Base-by-base conservation (phyloP, 306 rosid species). In the Fragaria ananassa region DNA sequence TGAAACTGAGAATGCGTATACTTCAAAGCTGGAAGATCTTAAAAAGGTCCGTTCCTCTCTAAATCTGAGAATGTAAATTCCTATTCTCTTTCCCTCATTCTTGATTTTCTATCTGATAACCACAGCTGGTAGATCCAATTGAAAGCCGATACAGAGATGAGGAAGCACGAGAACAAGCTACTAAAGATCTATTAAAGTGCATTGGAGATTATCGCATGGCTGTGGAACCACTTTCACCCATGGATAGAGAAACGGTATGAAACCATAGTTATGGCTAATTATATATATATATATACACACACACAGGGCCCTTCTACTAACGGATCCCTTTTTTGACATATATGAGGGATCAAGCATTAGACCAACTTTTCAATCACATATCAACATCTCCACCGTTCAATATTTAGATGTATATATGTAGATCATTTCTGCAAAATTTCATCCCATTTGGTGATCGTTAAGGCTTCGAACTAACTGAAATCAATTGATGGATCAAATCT, bases 71-170 rank as follows among this genome's bases (percentile, higher is more conserved):
- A 41, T 42, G 54, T 76, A 68, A 69, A 72, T 53, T 61, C 81
- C 56, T 54, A 56, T 49, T 47, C 45, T 81, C 80, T n/a, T 74
- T 72, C 45, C 81, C 76, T 64, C 67, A 25, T 46, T 66, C 60
- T 71, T 66, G 58, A 70, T 53, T 37, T 82, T 80, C 77, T 75
- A 27, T 71, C 57, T 41, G 29, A 58, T 47, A 31, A 47, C 49
- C 78, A 41, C 72, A 93, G 98, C 81, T 88, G 82, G 90, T 88
- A 79, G 89, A 81, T 81, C 98, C 97, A 75, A 79, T 91, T 41
- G 95, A 91, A 78, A 85, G 71, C 76, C 88, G 97, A 78, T 84
- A 79, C 71, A 83, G 79, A 72, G 97, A 91, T 42, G 90, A 81
- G 77, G 98, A 85, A 86, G 85, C 85, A 23, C 87, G 98, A 82